A percentile compares a stretch with the other conserved stretches of the same genome.
phyloP scores from a whole-genome alignment of 768 basidiomycete genomes.

The Amanita thiersii region DNA sequence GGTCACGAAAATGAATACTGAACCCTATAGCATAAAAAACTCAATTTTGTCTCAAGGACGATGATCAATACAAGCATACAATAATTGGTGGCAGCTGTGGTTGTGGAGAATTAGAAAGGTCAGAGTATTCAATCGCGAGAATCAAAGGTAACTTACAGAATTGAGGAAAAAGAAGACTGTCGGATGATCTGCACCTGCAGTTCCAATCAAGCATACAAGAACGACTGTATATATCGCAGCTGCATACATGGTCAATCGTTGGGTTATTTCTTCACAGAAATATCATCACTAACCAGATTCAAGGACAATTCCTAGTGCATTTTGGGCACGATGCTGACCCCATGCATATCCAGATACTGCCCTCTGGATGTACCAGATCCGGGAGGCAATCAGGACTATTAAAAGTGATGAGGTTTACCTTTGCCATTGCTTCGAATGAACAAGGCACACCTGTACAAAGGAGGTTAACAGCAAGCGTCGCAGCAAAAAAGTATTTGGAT shows the following conservation, averaged over 20 bases:
- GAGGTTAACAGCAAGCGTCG: constrained; percentile 6
- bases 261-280: too few species aligned
- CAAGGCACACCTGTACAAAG: constrained; percentile 1
- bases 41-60: background rate
- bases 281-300: constrained; percentile 4
- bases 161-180: constrained; percentile 6
- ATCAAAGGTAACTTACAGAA: constrained; percentile 1
- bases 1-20: constrained; percentile 2
- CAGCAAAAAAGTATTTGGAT: constrained; percentile 5
- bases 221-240: constrained; percentile 1
- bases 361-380: constrained; percentile 1
- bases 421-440: background rate
- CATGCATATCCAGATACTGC: constrained; percentile 1
- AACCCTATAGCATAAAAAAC: background rate
- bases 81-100: constrained; percentile 7
- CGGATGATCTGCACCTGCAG: background rate
- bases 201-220: constrained; percentile 2
- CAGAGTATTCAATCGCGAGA: background rate
- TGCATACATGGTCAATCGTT: too few species aligned
- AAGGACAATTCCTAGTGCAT: constrained; percentile 3
- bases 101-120: background rate
- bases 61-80: background rate
- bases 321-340: background rate
- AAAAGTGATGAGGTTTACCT: too few species aligned
- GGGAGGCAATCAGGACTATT: constrained; percentile 3